phyloP scores from a whole-genome alignment of 768 basidiomycete genomes.

The Tylopilus balloui region DNA sequence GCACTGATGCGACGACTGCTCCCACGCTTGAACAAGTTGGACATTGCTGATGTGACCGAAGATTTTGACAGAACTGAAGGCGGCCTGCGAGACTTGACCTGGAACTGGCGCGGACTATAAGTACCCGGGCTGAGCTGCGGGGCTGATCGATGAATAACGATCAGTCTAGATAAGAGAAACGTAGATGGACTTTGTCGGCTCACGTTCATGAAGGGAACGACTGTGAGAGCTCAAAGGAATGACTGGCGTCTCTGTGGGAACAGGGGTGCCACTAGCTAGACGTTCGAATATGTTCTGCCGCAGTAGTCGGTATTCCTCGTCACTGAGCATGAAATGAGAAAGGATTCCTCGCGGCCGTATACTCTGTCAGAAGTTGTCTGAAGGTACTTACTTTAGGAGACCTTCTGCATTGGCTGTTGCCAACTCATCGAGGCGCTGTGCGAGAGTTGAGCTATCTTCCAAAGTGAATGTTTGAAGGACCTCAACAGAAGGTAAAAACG shows the following conservation, averaged over 20 bases:
- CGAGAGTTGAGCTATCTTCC: constrained; percentile 58
- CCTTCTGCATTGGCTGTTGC: constrained; percentile 78
- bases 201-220: constrained; percentile 22
- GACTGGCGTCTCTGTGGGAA: constrained; percentile 60
- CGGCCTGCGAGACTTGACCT: constrained; percentile 37
- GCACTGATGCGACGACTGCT: constrained; percentile 30
- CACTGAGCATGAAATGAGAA: constrained; percentile 40
- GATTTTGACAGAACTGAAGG: constrained; percentile 50
- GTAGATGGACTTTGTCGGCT: not conserved
- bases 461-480: constrained; percentile 13
- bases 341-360: not conserved
- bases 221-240: constrained; percentile 48
- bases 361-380: not conserved
- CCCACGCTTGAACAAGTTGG: constrained; percentile 51
- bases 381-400: constrained; percentile 56
- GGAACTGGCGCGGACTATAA: constrained; percentile 30
- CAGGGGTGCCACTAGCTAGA: constrained; percentile 51
- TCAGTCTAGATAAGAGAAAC: constrained; percentile 3
- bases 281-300: constrained; percentile 84
- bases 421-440: constrained; percentile 76
- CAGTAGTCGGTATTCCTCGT: constrained; percentile 81
- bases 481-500: constrained; percentile 22
- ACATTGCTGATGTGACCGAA: constrained; percentile 49
- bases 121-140: constrained; percentile 15
- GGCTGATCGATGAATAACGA: constrained; percentile 6